Percentiles rank a stretch among this genome's conserved stretches.
These are phyloP conservation scores for Curvularia hawaiiensis DNA, from an alignment of 2,329 filamentous ascomycete species.

Conservation along the genomic window DNA sequence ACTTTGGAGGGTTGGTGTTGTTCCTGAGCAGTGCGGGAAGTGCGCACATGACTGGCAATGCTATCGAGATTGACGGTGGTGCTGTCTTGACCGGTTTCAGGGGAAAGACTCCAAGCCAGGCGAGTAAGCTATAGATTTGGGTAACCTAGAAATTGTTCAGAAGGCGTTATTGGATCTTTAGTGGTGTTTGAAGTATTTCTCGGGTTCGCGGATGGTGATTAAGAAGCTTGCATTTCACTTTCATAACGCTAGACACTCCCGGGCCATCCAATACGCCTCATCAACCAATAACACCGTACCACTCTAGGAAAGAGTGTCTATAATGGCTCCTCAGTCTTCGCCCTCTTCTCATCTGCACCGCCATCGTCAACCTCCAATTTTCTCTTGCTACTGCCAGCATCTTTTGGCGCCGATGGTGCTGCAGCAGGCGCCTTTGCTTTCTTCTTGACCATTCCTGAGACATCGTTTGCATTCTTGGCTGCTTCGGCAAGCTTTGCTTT, in stretches of 20 bases:
- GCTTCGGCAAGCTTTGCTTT: constrained; percentile 72
- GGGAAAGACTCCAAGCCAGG: constrained; percentile 32
- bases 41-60: constrained; percentile 55
- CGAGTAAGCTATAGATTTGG: constrained; percentile 32
- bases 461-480: constrained; percentile 73
- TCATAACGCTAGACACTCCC: not conserved
- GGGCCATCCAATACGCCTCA: not conserved
- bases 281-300: not conserved
- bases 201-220: not conserved
- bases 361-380: constrained; percentile 39
- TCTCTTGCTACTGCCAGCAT: constrained; percentile 35
- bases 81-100: constrained; percentile 51
- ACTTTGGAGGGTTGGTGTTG: constrained; percentile 54
- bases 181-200: not conserved
- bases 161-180: not conserved
- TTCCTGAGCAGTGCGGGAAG: constrained; percentile 49
- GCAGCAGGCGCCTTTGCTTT: constrained; percentile 60
- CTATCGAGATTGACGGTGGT: constrained; percentile 56
- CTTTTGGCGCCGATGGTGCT: constrained; percentile 9
- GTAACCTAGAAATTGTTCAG: not conserved
- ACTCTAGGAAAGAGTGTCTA: not conserved
- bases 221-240: not conserved
- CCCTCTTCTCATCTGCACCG: constrained; percentile 35
- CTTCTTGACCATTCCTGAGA: constrained; percentile 74
- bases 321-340: constrained; percentile 40